These are phyloP conservation scores for Globisporangium solare DNA, from an alignment of 352 stramenopile species.

Conservation along the genomic window DNA sequence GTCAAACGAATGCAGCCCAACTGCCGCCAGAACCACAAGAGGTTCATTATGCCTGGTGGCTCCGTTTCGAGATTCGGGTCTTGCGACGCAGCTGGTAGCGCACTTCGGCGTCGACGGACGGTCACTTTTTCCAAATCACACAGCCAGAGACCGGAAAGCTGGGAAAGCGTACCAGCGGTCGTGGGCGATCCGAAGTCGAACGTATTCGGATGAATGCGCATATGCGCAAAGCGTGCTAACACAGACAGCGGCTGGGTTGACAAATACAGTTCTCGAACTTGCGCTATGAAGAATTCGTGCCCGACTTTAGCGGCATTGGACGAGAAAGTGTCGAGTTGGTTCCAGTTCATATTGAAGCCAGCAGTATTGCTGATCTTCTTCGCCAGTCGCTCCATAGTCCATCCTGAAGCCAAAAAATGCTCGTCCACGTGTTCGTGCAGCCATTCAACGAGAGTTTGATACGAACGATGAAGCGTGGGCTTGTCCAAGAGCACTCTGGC, in stretches of 20 bases:
- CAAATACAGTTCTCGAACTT: conserved; percentile 2
- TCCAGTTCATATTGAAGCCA: neutral
- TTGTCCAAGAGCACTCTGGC: neutral
- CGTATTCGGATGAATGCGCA: neutral
- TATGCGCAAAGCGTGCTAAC: neutral
- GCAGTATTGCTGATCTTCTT: neutral
- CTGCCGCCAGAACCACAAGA: conserved; percentile 5
- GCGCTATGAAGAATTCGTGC: neutral
- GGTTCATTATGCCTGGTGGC: neutral
- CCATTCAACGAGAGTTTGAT: conserved; percentile 1
- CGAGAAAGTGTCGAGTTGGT: neutral
- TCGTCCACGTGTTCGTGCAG: conserved; percentile 1
- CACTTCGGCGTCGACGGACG: neutral
- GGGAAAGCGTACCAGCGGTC: neutral
- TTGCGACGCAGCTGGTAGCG: no score
- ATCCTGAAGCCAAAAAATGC: neutral
- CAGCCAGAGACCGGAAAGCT: neutral
- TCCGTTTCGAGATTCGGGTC: neutral
- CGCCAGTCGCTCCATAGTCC: neutral
- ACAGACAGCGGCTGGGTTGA: neutral
- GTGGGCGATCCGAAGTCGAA: neutral
- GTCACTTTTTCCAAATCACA: neutral
- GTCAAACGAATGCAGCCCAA: neutral
- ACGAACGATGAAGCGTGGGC: neutral
- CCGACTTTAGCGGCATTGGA: neutral